Conservation (phyloP, 345 rosid genomes). For the Citrus mangshanensis region DNA sequence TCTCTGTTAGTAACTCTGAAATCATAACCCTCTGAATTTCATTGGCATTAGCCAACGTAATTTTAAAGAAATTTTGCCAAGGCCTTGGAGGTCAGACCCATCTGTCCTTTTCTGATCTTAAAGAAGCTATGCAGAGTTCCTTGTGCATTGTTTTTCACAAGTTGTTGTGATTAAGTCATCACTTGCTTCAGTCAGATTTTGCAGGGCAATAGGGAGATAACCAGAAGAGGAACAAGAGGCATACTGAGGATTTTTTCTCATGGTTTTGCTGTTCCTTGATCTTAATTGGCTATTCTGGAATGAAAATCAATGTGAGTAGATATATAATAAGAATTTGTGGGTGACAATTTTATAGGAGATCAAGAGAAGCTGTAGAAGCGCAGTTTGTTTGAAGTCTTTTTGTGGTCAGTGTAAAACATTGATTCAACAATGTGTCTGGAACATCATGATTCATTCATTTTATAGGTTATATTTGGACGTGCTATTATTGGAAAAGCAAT, state of each 20-base stretch:
- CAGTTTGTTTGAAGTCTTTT: neutral
- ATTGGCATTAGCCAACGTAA: neutral
- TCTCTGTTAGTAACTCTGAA: neutral
- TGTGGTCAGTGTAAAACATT: neutral
- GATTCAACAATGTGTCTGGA: neutral
- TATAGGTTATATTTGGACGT: neutral
- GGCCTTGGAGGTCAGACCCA: slow-evolving; percentile 3
- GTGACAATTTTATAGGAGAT: neutral
- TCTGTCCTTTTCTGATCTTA: neutral
- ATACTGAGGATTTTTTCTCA: neutral
- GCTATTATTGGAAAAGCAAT: neutral
- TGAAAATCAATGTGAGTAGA: neutral
- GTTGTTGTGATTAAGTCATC: slow-evolving; percentile 4
- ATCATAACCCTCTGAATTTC: neutral
- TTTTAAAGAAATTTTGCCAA: slow-evolving; percentile 7
- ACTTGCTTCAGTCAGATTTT: neutral
- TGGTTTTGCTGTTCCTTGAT: neutral
- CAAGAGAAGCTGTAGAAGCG: neutral
- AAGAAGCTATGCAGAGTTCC: slow-evolving; percentile 12
- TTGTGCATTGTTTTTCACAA: slow-evolving; percentile 11
- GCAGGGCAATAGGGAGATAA: neutral
- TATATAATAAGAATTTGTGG: neutral
- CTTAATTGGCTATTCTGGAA: neutral
- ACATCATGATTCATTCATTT: neutral
- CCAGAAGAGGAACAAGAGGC: neutral